These are phyloP conservation scores for Colletotrichum salicis DNA, from an alignment of 2,329 filamentous ascomycete genomes.

Conservation along the genomic window DNA sequence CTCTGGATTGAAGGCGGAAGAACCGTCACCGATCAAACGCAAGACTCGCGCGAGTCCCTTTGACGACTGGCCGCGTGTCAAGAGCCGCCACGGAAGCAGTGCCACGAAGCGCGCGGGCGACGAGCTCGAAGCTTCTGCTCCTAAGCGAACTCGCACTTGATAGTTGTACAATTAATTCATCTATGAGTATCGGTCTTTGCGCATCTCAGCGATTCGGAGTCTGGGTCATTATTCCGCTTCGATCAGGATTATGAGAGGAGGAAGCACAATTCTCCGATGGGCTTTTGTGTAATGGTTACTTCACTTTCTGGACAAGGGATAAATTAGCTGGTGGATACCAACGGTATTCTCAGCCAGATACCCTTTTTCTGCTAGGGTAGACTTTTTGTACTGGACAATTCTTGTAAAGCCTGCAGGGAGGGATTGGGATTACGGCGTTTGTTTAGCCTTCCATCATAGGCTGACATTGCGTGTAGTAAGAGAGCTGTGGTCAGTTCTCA, in stretches of 20 bases:
- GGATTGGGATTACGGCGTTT: conserved; percentile 10
- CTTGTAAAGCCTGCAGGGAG: not conserved
- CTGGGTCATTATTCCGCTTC: conserved; percentile 6
- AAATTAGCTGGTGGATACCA: not conserved
- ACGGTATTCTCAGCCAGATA: not conserved
- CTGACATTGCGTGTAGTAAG: conserved; percentile 9
- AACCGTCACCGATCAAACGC: conserved; percentile 54
- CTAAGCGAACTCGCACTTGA: conserved; percentile 51
- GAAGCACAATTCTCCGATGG: conserved; percentile 32
- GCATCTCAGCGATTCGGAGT: not conserved
- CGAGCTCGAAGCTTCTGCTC: conserved; percentile 41
- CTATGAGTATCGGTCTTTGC: conserved; percentile 26
- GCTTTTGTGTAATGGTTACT: conserved; percentile 34
- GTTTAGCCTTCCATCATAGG: conserved; percentile 21
- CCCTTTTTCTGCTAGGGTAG: conserved; percentile 14
- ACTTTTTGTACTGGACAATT: conserved; percentile 10
- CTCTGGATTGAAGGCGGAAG: conserved; percentile 59
- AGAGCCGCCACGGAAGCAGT: conserved; percentile 52
- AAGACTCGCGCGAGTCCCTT: conserved; percentile 66
- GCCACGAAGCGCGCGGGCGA: conserved; percentile 21
- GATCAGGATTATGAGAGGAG: conserved; percentile 8
- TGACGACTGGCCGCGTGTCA: conserved; percentile 75
- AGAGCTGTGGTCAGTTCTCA: conserved; percentile 1
- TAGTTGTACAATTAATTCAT: not conserved
- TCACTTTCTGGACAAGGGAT: conserved; percentile 22